Base-by-base conservation (phyloP, 78 protist genomes). In the Paratrimastix pyriformis region DNA sequence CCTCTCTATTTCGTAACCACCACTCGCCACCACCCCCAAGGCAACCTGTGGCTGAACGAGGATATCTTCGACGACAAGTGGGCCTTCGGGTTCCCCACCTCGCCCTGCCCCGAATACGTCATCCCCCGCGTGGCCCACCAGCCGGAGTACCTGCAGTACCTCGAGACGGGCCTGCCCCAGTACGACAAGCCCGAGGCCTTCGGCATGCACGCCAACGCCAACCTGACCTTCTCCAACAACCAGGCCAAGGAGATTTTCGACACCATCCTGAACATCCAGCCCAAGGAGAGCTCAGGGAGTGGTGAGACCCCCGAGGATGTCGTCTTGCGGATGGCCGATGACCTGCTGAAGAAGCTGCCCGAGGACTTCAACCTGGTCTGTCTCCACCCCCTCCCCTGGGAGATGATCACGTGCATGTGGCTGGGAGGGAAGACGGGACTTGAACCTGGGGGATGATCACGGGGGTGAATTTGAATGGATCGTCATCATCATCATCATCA, bases 161-260 rank as follows among this genome's bases (percentile, higher is more conserved):
- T 84, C 33, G 85, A 85, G 45, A 7, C 35, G 15, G 60, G 45
- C 13, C 58, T 86, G 21, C 89, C 90, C 7, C 48, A 21, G 21
- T 48, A 59, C n/a, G 93, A 92, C 82, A 30, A 42, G 1, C 93
- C 93, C 15, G 88, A 80, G 72, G 77, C 90, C 30, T 86, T 92
- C 46, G 93, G 96, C 21, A 54, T 92, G 68, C 90, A 87, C 81
- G 0, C 80, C 57, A 92, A 87, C 77, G 93, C 93, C 13, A 92
- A 92, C 66, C 79, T 92, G 15, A 76, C 87, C 38, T 86, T 62
- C 81, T 75, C 86, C 24, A 11, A 76, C 52, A 0, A 11, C 3
- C 74, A 76, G 44, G 57, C 91, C 3, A 55, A 37, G n/a, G 15
- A 29, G 11, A 37, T 74, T 44, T 52, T 92, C 21, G 59, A 1